Percentiles rank a stretch among this genome's conserved stretches.
Conservation (phyloP, 1,284 basidiomycete species). For the Boletellus deceptivus region DNA sequence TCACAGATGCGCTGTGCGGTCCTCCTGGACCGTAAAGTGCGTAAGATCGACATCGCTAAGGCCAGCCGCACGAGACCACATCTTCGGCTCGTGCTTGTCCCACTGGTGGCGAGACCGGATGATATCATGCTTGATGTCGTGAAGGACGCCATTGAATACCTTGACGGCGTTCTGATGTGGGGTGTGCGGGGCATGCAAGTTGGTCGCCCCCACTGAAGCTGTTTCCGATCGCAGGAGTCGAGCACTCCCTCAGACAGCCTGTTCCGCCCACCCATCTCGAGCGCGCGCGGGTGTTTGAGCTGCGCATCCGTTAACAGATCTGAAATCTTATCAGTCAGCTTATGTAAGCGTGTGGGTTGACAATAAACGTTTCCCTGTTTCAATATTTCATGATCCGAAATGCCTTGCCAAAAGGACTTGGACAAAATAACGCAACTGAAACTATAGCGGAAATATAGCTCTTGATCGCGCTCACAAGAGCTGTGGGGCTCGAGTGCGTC, state of each 20-base stretch:
- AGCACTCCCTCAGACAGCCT: not conserved
- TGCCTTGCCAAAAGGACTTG: not conserved
- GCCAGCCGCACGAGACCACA: slow-evolving; percentile 62
- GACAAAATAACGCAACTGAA: not conserved
- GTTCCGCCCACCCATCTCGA: slow-evolving; percentile 27
- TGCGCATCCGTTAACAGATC: too few relatives aligned
- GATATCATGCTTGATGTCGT: slow-evolving; percentile 60
- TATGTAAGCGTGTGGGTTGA: slow-evolving; percentile 22
- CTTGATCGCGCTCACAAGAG: too few relatives aligned
- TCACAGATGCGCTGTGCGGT: slow-evolving; percentile 47
- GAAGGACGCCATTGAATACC: slow-evolving; percentile 56
- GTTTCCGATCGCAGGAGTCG: not conserved
- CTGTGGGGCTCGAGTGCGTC: not conserved
- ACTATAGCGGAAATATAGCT: not conserved
- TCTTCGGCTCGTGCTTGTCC: slow-evolving; percentile 69
- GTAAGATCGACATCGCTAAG: slow-evolving; percentile 53
- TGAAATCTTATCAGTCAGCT: slow-evolving; percentile 26
- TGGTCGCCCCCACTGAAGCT: slow-evolving; percentile 59
- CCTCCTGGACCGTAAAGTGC: slow-evolving; percentile 51
- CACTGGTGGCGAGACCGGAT: slow-evolving; percentile 63
- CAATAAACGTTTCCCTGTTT: slow-evolving; percentile 29
- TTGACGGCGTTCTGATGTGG: slow-evolving; percentile 59
- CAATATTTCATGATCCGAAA: slow-evolving; percentile 27
- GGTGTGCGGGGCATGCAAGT: slow-evolving; percentile 55
- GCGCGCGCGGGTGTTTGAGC: slow-evolving; percentile 1